Evolutionary conservation across 805 yeast genomes (phyloP).

Genomic region (Monosporozyma aerobia): DNA sequence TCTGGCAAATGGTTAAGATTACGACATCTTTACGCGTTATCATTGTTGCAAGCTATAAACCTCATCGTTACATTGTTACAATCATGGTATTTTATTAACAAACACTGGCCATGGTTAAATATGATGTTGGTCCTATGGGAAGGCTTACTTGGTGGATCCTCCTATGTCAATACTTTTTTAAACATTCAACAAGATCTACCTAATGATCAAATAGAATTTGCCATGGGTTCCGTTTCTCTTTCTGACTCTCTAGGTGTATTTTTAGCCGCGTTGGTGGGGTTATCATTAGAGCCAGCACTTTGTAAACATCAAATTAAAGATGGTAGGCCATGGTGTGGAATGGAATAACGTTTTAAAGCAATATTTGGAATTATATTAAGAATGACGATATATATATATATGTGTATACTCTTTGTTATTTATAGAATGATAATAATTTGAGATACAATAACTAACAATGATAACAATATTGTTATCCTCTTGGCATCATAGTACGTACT

Average conservation of each 20-base stretch:
- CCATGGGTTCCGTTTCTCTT: conserved; percentile 74
- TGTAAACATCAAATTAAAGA: conserved; percentile 61
- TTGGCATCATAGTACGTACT: neutral
- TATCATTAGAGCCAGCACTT: conserved; percentile 62
- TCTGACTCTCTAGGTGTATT: conserved; percentile 82
- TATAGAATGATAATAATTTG: neutral
- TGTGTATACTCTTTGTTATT: neutral
- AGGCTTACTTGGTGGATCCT: conserved; percentile 82
- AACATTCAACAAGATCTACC: conserved; percentile 54
- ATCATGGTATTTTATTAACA: conserved; percentile 49
- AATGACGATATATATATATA: neutral
- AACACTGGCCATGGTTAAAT: conserved; percentile 47
- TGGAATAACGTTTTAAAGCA: conserved; percentile 21
- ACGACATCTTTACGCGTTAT: conserved; percentile 47
- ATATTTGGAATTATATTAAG: neutral
- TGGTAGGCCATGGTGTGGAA: conserved; percentile 75
- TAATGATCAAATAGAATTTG: conserved; percentile 54
- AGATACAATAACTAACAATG: neutral
- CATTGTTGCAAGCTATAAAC: conserved; percentile 60
- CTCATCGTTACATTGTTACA: conserved; percentile 51
- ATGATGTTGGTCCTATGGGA: conserved; percentile 69
- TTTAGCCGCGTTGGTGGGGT: conserved; percentile 65
- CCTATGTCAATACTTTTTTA: conserved; percentile 83
- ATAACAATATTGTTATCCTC: neutral
- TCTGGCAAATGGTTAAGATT: conserved; percentile 61